phyloP scores from a whole-genome alignment of 441 rosid species.

The Gossypium lobatum region DNA sequence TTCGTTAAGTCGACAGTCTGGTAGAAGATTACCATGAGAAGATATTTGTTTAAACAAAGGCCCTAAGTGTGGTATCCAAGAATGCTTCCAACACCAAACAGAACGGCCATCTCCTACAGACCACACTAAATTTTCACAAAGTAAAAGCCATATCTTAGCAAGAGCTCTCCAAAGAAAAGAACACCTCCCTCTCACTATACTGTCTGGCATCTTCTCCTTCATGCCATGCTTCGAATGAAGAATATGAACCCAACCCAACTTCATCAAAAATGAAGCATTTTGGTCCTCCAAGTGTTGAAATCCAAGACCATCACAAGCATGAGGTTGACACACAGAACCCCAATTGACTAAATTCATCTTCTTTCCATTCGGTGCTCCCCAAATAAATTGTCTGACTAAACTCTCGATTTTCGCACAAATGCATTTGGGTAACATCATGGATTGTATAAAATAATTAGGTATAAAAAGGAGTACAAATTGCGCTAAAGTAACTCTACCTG shows the following conservation, averaged over 20 bases:
- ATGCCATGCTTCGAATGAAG: background rate
- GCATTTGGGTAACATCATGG: too few relatives aligned
- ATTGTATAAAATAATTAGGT: too few relatives aligned
- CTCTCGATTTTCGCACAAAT: too few relatives aligned
- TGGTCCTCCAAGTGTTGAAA: background rate
- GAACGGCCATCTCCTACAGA: background rate
- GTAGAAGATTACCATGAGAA: background rate
- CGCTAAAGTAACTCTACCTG: too few relatives aligned
- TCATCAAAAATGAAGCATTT: background rate
- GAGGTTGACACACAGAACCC: background rate
- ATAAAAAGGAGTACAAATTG: too few relatives aligned
- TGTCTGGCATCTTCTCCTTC: background rate
- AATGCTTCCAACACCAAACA: background rate
- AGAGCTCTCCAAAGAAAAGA: background rate
- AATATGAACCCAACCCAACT: background rate
- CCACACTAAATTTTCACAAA: background rate
- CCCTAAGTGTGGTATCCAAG: background rate
- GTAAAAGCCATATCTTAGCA: background rate
- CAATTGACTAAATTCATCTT: background rate
- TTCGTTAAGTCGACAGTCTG: background rate
- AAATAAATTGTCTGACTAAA: too few relatives aligned
- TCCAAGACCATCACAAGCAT: background rate
- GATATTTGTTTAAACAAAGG: background rate
- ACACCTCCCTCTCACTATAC: background rate
- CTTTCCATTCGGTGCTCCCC: too few relatives aligned